These are phyloP conservation scores for Metschnikowia cerradonensis DNA, from an alignment of 805 yeast species.

Conservation along the genomic window DNA sequence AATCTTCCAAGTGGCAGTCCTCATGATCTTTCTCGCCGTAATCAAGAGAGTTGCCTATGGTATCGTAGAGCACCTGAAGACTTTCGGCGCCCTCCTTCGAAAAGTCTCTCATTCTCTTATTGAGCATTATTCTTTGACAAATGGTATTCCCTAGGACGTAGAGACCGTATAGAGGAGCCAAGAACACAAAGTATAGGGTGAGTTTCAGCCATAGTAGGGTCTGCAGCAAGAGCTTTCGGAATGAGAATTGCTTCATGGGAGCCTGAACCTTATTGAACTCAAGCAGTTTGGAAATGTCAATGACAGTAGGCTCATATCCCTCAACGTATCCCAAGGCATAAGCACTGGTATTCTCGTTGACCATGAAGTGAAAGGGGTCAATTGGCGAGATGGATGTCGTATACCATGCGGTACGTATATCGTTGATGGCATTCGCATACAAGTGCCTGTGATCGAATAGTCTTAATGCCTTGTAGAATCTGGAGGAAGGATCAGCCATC, in stretches of 20 bases:
- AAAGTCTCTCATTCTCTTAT: conserved; percentile 26
- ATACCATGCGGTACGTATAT: conserved; percentile 67
- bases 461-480: conserved; percentile 11
- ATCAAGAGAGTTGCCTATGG: conserved; percentile 4
- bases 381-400: conserved; percentile 64
- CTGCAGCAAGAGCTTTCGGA: neutral
- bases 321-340: conserved; percentile 43
- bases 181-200: conserved; percentile 41
- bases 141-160: conserved; percentile 47
- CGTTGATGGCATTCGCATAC: conserved; percentile 16
- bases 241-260: neutral
- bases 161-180: conserved; percentile 62
- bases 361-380: conserved; percentile 58
- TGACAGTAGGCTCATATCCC: conserved; percentile 54
- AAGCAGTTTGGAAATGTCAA: conserved; percentile 49
- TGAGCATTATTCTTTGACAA: conserved; percentile 33
- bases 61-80: conserved; percentile 27
- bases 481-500: conserved; percentile 14
- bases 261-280: conserved; percentile 14
- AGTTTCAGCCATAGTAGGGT: conserved; percentile 46
- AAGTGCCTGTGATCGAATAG: conserved; percentile 8
- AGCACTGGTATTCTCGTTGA: conserved; percentile 34
- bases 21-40: neutral
- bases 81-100: conserved; percentile 25
- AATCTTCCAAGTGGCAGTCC: neutral